phyloP scores from a whole-genome alignment of 805 yeast genomes.

The Kazachstania africana region DNA sequence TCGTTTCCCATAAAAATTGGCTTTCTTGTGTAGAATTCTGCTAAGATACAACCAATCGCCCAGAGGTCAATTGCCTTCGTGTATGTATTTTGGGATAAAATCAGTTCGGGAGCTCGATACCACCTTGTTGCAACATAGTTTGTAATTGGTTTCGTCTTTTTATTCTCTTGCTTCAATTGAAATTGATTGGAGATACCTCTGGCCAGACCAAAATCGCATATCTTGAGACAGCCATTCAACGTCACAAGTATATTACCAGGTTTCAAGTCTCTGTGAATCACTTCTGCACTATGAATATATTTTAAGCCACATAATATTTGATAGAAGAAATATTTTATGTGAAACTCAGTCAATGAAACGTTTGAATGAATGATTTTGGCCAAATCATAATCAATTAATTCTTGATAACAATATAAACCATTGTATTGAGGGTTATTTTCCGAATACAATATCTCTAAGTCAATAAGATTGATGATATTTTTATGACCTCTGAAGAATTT shows the following conservation, averaged over 20 bases:
- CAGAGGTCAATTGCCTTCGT: conserved; percentile 74
- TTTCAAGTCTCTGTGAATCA: conserved; percentile 83
- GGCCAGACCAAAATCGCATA: conserved; percentile 91
- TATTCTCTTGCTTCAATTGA: conserved; percentile 1
- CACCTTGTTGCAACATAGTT: conserved; percentile 89
- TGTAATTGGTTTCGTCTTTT: conserved; percentile 39
- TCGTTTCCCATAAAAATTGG: conserved; percentile 74
- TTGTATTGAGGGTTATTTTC: conserved; percentile 52
- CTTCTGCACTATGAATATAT: conserved; percentile 85
- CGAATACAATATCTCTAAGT: conserved; percentile 60
- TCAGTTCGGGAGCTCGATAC: conserved; percentile 90
- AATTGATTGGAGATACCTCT: conserved; percentile 44
- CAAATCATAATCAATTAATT: conserved; percentile 70
- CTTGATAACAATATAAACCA: conserved; percentile 85
- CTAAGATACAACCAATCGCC: conserved; percentile 89
- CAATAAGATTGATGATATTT: conserved; percentile 64
- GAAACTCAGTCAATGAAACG: conserved; percentile 74
- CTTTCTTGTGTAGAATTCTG: conserved; percentile 68
- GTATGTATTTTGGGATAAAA: conserved; percentile 48
- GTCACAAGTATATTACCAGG: conserved; percentile 83
- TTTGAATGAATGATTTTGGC: conserved; percentile 69
- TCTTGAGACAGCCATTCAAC: conserved; percentile 61
- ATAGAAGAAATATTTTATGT: conserved; percentile 61
- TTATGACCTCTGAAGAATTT: conserved; percentile 75
- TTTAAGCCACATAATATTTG: conserved; percentile 80